Evolutionary conservation across 768 basidiomycete species (phyloP).

Genomic region (Mycena albidolilacea): DNA sequence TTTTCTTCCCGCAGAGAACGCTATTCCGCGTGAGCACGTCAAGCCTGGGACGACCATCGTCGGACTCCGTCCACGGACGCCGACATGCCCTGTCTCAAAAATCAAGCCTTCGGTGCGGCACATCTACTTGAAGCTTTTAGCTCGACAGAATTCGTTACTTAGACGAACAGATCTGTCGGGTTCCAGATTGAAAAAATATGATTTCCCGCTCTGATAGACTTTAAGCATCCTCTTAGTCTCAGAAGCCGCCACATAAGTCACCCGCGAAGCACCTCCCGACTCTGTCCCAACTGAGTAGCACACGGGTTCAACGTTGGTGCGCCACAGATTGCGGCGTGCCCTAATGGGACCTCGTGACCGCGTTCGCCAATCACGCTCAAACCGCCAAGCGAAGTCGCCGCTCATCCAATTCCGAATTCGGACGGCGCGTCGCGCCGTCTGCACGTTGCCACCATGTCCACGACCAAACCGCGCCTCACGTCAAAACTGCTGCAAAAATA

Average conservation of each 20-base stretch:
- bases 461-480: constrained; percentile 16
- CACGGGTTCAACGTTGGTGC: too few species aligned
- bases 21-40: neutral
- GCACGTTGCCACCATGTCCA: constrained; percentile 12
- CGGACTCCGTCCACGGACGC: neutral
- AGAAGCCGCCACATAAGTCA: constrained; percentile 22
- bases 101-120: neutral
- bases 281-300: neutral
- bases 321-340: constrained; percentile 4
- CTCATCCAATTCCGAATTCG: neutral
- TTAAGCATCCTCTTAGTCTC: constrained; percentile 28
- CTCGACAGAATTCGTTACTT: constrained; percentile 17
- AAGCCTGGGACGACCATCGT: neutral
- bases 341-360: constrained; percentile 20
- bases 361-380: neutral
- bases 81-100: neutral
- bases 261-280: neutral
- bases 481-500: constrained; percentile 57
- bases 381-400: neutral
- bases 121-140: neutral
- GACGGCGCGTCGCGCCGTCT: neutral
- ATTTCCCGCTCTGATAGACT: constrained; percentile 26
- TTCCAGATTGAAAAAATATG: constrained; percentile 5
- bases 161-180: constrained; percentile 15
- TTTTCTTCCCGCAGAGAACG: neutral